Evolutionary conservation across 2,329 filamentous ascomycete genomes (phyloP), one percentile per base, ranked within the genome.

Genomic region (Arthroderma sp.): DNA sequence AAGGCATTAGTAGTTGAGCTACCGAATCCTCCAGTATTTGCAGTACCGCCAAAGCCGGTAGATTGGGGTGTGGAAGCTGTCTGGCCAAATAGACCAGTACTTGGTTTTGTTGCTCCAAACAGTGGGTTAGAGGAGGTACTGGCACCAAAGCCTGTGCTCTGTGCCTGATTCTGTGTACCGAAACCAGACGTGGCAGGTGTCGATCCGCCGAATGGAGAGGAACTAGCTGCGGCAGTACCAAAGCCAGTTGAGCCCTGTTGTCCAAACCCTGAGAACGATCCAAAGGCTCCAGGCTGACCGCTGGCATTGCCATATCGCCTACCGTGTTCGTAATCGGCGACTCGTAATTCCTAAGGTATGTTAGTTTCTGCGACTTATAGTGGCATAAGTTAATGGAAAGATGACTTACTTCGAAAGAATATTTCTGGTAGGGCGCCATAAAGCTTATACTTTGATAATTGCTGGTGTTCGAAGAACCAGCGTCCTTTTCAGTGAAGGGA

Each of bases 271-370:
- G 68, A 68, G 58, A 77, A 76, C 57, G 83, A 83, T 17, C 90
- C 91, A 71, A 96, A 96, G 6, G 86, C 87, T 59, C 90, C 90
- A 51, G 82, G 76, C 63, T 90, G 86, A 31, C 88, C 89, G 61
- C 86, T 88, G 43, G 81, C 80, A 71, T 91, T 95, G 35, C 91
- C 93, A 68, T 82, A 88, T 56, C 86, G 85, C 59, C 91, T 84
- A 54, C 91, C 91, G 71, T 91, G 87, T 59, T 85, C 81, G 70
- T 98, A 98, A 71, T 98, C 93, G 49, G 83, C 88, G 60, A 95
- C 73, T 66, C 88, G 80, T 56, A 93, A 74, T 70, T 93, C 86
- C 65, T 88, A 65, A 58, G 21, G 51, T n/a, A 39, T 39, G 21
- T 51, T 35, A 51, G 47, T 13, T 25, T 4, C 17, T 15, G 23